Evolutionary conservation across 805 yeast genomes (phyloP), one percentile per base, ranked within the genome.

Genomic region (Wickerhamomyces silvicola): DNA sequence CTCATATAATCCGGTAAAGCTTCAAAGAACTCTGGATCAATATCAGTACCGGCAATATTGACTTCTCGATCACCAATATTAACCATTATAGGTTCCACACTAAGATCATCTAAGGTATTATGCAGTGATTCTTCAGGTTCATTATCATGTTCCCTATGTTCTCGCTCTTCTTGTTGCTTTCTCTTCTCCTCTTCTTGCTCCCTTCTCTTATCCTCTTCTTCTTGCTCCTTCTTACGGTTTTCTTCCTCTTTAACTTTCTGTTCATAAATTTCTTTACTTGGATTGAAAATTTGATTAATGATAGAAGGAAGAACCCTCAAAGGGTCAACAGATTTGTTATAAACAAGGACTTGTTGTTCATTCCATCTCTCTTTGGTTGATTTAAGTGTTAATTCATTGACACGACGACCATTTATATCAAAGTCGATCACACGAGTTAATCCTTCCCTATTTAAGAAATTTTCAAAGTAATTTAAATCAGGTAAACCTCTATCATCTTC

Each of bases 1-100:
- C 96, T 66, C 83, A 88, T 82, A 32, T 84, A 92, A 27, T 85
- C 95, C 0, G 97, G 97, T 22, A 88, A 66, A 0, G 95, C 96
- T 46, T 80, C 81, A 38, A 88, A 64, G 52, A 86, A 88, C 43
- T 83, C 90, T 0, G 95, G 94, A 57, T 88, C 97, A 37, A 88
- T 85, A 33, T 84, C 96, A 3, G 95, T 78, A 0, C 92, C 94
- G 24, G 88, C 72, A 22, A 88, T 82, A 50, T 88, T 94, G 22
- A 88, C 87, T 31, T 78, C 77, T 18, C 79, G 59, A 16, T 81
- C 94, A 22, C 86, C 87, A 42, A 88, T 80, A 10, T 64, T 64
- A 4, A 88, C 86, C 62, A 68, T 70, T 0, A 82, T 65, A 0
- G 94, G 88, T 11, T 70, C 68, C 12, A 35, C 48, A 5, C 35